Evolutionary conservation across 75 land plant species (phyloP).

Genomic region (Sequoia sempervirens): DNA sequence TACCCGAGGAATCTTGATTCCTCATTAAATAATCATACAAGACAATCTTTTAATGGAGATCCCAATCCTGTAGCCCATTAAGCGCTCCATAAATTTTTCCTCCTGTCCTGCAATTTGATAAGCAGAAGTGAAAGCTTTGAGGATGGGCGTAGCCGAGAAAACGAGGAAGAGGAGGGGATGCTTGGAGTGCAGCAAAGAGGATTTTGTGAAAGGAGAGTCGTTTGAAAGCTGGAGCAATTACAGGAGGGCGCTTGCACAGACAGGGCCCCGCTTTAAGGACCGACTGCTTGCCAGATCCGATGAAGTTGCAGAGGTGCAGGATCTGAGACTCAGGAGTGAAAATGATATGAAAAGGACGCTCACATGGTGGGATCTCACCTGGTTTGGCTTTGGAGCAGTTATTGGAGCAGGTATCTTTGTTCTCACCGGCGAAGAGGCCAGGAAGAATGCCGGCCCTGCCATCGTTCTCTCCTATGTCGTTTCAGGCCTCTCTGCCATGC

Average conservation of each 20-base stretch:
- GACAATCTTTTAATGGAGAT: too few relatives aligned
- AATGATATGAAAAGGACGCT: slow-evolving; percentile 39
- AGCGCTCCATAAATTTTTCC: too few relatives aligned
- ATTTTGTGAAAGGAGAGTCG: slow-evolving; percentile 60
- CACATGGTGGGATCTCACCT: slow-evolving; percentile 68
- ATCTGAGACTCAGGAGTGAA: slow-evolving; percentile 24
- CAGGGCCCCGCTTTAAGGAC: slow-evolving; percentile 37
- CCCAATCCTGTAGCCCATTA: too few relatives aligned
- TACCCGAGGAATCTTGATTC: too few relatives aligned
- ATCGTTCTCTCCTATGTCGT: slow-evolving; percentile 46
- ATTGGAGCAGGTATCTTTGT: slow-evolving; percentile 69
- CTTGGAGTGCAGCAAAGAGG: slow-evolving; percentile 26
- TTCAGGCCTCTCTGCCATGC: slow-evolving; percentile 47
- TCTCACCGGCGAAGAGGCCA: slow-evolving; percentile 57
- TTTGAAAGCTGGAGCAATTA: slow-evolving; percentile 51
- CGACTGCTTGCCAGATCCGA: slow-evolving; percentile 45
- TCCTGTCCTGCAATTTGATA: too few relatives aligned
- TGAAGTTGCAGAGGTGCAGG: slow-evolving; percentile 27
- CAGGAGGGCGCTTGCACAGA: slow-evolving; percentile 39
- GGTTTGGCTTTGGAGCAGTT: slow-evolving; percentile 60
- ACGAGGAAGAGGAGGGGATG: slow-evolving; percentile 3
- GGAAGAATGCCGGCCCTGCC: slow-evolving; percentile 45
- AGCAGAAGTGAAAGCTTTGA: neutral
- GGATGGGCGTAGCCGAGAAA: neutral
- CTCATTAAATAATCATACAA: too few relatives aligned